These are phyloP conservation scores for Antitrichia curtipendula DNA, from an alignment of 225 moss, liverwort and hornwort species.

Conservation along the genomic window DNA sequence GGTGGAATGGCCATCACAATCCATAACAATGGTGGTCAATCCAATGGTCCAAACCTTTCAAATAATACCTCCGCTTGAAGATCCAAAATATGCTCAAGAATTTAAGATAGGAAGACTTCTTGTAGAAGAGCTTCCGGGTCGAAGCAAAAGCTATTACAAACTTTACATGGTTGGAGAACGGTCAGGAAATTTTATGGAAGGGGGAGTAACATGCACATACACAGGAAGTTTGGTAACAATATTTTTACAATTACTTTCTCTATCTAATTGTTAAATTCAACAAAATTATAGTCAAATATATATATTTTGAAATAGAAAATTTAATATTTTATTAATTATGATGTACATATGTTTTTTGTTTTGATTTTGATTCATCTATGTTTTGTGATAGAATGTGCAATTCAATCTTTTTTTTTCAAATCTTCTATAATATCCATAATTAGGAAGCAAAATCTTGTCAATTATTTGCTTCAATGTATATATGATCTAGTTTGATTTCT, in stretches of 20 bases:
- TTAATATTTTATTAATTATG: not conserved
- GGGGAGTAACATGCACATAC: not conserved
- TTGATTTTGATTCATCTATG: not conserved
- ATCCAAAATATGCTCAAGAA: conserved; percentile 23
- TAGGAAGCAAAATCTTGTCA: not conserved
- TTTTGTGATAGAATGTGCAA: not conserved
- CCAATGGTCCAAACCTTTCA: conserved; percentile 15
- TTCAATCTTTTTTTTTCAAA: too few species aligned
- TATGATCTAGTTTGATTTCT: not conserved
- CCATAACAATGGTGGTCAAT: conserved; percentile 20
- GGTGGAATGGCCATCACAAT: conserved; percentile 14
- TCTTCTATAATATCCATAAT: not conserved
- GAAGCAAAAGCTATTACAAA: conserved; percentile 1
- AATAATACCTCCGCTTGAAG: conserved; percentile 3
- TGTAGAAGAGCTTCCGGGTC: not conserved
- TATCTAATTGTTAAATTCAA: not conserved
- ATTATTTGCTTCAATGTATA: not conserved
- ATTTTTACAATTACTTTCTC: not conserved
- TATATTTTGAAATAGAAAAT: not conserved
- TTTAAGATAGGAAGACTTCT: conserved; percentile 22
- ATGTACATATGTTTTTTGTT: too few species aligned
- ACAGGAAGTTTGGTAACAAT: conserved; percentile 2
- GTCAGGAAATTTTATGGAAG: not conserved
- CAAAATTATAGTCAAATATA: fast-evolving
- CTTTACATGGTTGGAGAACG: conserved; percentile 15